These are phyloP conservation scores for Colletotrichum sansevieriae DNA, from an alignment of 2,329 filamentous ascomycete genomes.

Conservation along the genomic window DNA sequence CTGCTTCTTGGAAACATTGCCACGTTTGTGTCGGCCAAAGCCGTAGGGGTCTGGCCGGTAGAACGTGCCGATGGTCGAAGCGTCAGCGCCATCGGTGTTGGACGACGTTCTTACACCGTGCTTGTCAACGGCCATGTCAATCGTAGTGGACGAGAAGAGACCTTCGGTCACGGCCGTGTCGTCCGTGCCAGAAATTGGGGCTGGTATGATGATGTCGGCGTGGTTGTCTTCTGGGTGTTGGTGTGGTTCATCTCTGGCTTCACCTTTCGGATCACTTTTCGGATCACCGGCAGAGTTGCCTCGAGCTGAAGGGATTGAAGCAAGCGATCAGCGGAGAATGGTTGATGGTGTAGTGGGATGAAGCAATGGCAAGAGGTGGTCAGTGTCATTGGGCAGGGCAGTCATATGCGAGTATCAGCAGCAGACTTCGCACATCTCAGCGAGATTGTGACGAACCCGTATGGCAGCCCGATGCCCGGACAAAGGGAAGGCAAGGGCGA, in stretches of 20 bases:
- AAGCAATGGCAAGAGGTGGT: constrained; percentile 21
- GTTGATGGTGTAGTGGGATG: constrained; percentile 16
- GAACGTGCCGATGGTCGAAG: constrained; percentile 29
- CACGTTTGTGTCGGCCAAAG: constrained; percentile 56
- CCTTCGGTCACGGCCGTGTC: constrained; percentile 6
- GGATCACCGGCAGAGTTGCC: constrained; percentile 30
- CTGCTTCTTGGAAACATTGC: constrained; percentile 56
- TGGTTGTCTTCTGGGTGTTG: constrained; percentile 6
- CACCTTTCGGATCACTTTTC: constrained; percentile 22
- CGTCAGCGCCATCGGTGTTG: constrained; percentile 25
- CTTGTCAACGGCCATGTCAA: constrained; percentile 1
- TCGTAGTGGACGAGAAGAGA: constrained; percentile 17
- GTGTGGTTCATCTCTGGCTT: constrained; percentile 18
- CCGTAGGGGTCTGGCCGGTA: constrained; percentile 52
- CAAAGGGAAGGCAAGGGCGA: constrained; percentile 11
- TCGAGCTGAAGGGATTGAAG: constrained; percentile 22
- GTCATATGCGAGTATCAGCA: constrained; percentile 36
- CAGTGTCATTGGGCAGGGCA: constrained; percentile 32
- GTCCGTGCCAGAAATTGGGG: constrained; percentile 29
- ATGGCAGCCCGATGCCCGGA: background rate
- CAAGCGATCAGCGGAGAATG: constrained; percentile 27
- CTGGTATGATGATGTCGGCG: constrained; percentile 24
- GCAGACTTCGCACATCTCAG: constrained; percentile 23
- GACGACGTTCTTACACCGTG: constrained; percentile 17
- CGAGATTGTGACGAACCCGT: constrained; percentile 33